Percentiles rank a stretch among this genome's conserved stretches.
Evolutionary conservation across 2,329 filamentous ascomycete genomes (phyloP).

Genomic region (Plenodomus lindquistii): DNA sequence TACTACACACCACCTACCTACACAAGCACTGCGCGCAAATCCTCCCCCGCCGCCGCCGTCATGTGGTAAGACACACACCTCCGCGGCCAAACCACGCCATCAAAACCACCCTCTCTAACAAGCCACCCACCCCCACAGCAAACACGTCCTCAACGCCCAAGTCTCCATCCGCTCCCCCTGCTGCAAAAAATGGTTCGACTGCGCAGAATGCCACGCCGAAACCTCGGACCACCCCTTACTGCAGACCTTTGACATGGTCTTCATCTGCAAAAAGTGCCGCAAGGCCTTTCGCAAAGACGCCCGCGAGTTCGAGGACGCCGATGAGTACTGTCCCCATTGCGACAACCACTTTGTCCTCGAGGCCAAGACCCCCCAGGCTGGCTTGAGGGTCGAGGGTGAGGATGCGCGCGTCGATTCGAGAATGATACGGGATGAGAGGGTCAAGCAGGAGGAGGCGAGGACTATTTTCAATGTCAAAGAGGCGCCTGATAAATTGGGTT

Average conservation of each 20-base stretch:
- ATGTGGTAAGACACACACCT: slow-evolving; percentile 31
- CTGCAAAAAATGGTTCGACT: slow-evolving; percentile 98
- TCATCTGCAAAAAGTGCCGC: slow-evolving; percentile 98
- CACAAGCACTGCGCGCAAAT: background rate
- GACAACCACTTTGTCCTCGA: slow-evolving; percentile 98
- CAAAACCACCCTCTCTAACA: too few relatives aligned
- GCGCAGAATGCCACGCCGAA: slow-evolving; percentile 90
- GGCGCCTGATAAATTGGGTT: slow-evolving; percentile 77
- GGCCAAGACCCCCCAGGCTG: slow-evolving; percentile 79
- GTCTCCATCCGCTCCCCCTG: slow-evolving; percentile 70
- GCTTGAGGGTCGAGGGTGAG: slow-evolving; percentile 85
- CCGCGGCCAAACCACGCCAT: slow-evolving; percentile 28
- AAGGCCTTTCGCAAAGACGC: slow-evolving; percentile 97
- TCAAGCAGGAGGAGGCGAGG: slow-evolving; percentile 62
- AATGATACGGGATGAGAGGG: slow-evolving; percentile 91
- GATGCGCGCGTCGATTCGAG: slow-evolving; percentile 82
- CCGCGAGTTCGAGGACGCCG: slow-evolving; percentile 85
- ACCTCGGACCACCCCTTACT: slow-evolving; percentile 74
- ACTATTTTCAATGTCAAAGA: slow-evolving; percentile 78
- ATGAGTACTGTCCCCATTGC: slow-evolving; percentile 98
- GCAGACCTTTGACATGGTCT: slow-evolving; percentile 84
- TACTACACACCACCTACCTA: background rate
- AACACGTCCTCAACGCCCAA: slow-evolving; percentile 97
- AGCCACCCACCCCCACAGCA: slow-evolving; percentile 59
- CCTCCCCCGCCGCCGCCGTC: slow-evolving; percentile 7